phyloP scores from a whole-genome alignment of 2,329 filamentous ascomycete species.

The Sporothrix dimorphospora region DNA sequence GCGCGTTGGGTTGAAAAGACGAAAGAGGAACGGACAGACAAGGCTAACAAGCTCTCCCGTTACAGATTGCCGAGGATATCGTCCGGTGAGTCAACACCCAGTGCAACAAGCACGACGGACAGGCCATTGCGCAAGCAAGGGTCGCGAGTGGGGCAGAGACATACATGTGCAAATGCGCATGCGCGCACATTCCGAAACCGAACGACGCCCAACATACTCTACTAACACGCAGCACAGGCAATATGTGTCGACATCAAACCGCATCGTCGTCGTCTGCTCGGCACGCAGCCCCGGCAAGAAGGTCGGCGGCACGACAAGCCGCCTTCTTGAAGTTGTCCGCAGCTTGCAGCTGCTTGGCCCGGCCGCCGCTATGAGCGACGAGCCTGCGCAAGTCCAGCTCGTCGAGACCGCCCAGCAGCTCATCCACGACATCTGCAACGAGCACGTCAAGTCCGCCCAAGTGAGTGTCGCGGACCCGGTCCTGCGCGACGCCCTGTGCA shows the following conservation, averaged over 20 bases:
- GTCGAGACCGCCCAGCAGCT: constrained; percentile 70
- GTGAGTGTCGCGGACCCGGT: constrained; percentile 60
- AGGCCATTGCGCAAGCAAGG: not conserved
- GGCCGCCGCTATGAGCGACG: constrained; percentile 50
- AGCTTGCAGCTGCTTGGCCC: constrained; percentile 59
- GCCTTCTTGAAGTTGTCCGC: constrained; percentile 67
- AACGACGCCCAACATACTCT: not conserved
- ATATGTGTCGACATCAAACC: constrained; percentile 53
- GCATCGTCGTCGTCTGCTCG: constrained; percentile 92
- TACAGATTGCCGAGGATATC: constrained; percentile 40
- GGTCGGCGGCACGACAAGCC: constrained; percentile 90
- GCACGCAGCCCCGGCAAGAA: constrained; percentile 94
- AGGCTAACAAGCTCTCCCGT: constrained; percentile 36
- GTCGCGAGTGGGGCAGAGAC: constrained; percentile 9
- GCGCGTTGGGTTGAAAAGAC: not conserved
- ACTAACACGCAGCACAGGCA: constrained; percentile 27
- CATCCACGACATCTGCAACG: constrained; percentile 78
- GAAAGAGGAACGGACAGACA: not conserved
- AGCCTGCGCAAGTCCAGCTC: constrained; percentile 56
- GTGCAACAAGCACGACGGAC: not conserved
- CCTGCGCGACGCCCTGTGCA: constrained; percentile 61
- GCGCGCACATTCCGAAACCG: not conserved
- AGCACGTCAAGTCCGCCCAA: constrained; percentile 76
- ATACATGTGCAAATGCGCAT: constrained; percentile 20
- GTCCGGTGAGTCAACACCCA: constrained; percentile 32